These are phyloP conservation scores for Chaetoscypha palmicola DNA, from an alignment of 2,329 filamentous ascomycete species.

Conservation along the genomic window DNA sequence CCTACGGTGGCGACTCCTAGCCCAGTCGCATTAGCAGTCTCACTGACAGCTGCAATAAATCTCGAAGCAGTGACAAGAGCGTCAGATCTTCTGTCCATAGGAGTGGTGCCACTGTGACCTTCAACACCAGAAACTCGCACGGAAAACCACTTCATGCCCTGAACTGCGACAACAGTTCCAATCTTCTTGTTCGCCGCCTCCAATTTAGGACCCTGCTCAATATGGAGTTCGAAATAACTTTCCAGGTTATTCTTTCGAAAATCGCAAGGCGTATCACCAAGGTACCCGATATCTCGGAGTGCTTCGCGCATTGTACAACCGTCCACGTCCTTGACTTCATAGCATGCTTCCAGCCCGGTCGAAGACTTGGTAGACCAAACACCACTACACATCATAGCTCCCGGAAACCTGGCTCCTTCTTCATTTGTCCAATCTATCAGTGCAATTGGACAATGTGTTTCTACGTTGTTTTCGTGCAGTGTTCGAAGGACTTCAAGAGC, in stretches of 20 bases:
- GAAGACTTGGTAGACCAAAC: slow-evolving; percentile 66
- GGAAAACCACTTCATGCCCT: slow-evolving; percentile 59
- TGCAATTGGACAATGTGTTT: slow-evolving; percentile 62
- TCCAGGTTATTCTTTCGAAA: slow-evolving; percentile 56
- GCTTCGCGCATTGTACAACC: slow-evolving; percentile 17
- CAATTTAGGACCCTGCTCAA: slow-evolving; percentile 66
- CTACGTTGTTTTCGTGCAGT: slow-evolving; percentile 57
- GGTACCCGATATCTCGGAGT: slow-evolving; percentile 62
- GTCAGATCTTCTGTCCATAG: slow-evolving; percentile 54
- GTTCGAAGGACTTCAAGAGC: slow-evolving; percentile 65
- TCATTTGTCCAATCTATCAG: slow-evolving; percentile 39
- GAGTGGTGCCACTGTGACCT: slow-evolving; percentile 25
- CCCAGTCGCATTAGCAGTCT: slow-evolving; percentile 14
- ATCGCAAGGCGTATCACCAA: slow-evolving; percentile 51
- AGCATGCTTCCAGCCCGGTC: slow-evolving; percentile 47
- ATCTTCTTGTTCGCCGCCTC: slow-evolving; percentile 56
- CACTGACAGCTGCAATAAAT: slow-evolving; percentile 19
- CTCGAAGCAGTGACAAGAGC: slow-evolving; percentile 45
- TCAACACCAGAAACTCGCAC: slow-evolving; percentile 47
- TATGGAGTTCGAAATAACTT: slow-evolving; percentile 72
- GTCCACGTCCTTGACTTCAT: slow-evolving; percentile 45
- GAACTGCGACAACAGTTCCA: slow-evolving; percentile 63
- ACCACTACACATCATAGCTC: slow-evolving; percentile 64
- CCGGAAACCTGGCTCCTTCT: slow-evolving; percentile 72
- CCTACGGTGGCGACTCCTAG: slow-evolving; percentile 24